These are phyloP conservation scores for Plantago elongata DNA, from an alignment of 257 asterid genomes.

Conservation along the genomic window DNA sequence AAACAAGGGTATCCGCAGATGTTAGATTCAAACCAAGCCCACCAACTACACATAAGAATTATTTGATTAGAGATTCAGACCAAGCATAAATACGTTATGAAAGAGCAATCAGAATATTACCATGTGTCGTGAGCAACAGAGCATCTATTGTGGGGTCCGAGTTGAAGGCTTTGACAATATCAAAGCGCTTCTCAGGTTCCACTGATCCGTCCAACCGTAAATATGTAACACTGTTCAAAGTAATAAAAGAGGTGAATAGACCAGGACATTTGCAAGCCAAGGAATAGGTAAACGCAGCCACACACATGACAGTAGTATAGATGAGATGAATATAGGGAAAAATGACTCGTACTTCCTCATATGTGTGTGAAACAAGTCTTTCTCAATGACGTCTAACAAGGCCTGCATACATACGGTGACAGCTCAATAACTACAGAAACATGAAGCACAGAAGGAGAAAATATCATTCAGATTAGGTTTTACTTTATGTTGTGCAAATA, in stretches of 20 bases:
- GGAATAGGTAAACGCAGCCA: background rate
- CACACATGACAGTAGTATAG: background rate
- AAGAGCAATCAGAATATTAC: constrained; percentile 32
- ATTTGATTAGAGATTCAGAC: constrained; percentile 9
- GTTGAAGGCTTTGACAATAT: constrained; percentile 92
- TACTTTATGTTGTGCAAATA: constrained; percentile 99
- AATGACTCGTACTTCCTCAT: constrained; percentile 71
- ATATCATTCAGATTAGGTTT: constrained; percentile 8
- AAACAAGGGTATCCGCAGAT: constrained; percentile 98
- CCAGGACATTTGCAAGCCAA: background rate
- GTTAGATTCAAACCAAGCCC: constrained; percentile 98
- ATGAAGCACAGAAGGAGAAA: constrained; percentile 1
- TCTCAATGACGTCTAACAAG: constrained; percentile 80
- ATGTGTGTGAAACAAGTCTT: constrained; percentile 77
- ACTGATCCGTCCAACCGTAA: constrained; percentile 98
- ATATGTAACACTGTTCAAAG: constrained; percentile 68
- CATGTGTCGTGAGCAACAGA: constrained; percentile 93
- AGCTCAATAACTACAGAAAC: constrained; percentile 19
- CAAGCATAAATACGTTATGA: background rate
- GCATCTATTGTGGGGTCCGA: constrained; percentile 99
- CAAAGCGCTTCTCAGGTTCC: constrained; percentile 92
- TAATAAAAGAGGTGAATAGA: constrained; percentile 20
- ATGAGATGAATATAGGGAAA: background rate
- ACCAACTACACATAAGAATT: constrained; percentile 59
- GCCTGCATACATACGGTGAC: constrained; percentile 59